Conservation (phyloP, 108 stramenopile species). For the Stephanodiscus minutulus region DNA sequence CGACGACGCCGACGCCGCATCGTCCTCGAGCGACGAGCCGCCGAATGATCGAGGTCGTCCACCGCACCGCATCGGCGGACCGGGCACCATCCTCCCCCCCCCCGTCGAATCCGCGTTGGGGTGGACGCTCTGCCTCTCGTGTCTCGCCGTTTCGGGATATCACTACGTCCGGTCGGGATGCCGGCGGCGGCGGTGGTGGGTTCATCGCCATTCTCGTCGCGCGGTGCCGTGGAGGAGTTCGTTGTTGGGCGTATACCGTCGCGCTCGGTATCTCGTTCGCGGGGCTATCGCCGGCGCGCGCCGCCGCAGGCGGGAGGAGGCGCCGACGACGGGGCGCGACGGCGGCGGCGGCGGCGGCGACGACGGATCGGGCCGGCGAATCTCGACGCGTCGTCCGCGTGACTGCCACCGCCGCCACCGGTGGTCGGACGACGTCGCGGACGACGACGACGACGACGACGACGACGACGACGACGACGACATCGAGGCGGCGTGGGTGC, state of each 20-base stretch:
- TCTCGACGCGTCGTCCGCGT: not conserved
- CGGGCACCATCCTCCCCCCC: slow-evolving; percentile 38
- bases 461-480: not conserved
- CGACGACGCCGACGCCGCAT: slow-evolving; percentile 6
- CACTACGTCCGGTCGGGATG: too few species aligned
- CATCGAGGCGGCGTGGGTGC: slow-evolving; percentile 25
- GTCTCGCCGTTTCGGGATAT: slow-evolving; percentile 47
- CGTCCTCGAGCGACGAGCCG: not conserved
- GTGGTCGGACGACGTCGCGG: not conserved
- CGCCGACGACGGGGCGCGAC: too few species aligned
- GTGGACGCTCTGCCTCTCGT: slow-evolving; percentile 51
- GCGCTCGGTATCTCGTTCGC: not conserved
- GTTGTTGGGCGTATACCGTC: not conserved
- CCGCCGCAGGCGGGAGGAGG: not conserved
- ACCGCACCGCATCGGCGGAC: slow-evolving; percentile 44
- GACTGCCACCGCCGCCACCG: too few species aligned
- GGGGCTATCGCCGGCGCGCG: not conserved
- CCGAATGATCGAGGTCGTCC: not conserved
- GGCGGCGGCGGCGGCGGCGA: not conserved
- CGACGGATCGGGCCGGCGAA: not conserved
- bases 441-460: not conserved
- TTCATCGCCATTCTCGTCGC: too few species aligned
- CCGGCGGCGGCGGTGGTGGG: too few species aligned
- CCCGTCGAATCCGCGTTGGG: slow-evolving; percentile 42
- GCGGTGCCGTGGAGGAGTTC: slow-evolving; percentile 6